These are phyloP conservation scores for Lactifluus hygrophoroides DNA, from an alignment of 768 basidiomycete genomes.

Conservation along the genomic window DNA sequence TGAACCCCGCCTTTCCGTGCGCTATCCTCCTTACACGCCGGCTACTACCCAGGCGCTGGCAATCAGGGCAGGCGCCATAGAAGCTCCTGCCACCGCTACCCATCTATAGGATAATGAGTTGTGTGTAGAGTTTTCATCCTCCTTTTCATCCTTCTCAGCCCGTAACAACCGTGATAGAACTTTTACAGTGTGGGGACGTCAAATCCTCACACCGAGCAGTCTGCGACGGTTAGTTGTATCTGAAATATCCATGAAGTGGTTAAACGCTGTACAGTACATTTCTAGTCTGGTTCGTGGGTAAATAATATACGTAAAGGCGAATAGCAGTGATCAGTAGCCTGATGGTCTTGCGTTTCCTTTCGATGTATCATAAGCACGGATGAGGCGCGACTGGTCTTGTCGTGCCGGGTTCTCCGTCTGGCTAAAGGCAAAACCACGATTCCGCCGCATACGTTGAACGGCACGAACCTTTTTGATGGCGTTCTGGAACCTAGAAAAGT, in stretches of 20 bases:
- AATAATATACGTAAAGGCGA: neutral
- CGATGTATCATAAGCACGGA: conserved; percentile 83
- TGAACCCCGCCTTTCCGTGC: conserved; percentile 40
- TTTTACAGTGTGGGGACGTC: neutral
- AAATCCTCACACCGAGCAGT: neutral
- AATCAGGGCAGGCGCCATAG: neutral
- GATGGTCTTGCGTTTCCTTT: conserved; percentile 62
- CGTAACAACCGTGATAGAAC: neutral
- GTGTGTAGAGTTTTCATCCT: too few species aligned
- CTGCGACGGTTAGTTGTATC: neutral
- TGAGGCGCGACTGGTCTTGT: conserved; percentile 81
- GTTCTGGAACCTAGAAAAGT: conserved; percentile 73
- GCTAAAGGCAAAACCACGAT: conserved; percentile 96
- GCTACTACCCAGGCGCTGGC: conserved; percentile 18
- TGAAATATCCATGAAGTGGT: conserved; percentile 3
- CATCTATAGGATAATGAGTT: too few species aligned
- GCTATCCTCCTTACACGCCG: conserved; percentile 58
- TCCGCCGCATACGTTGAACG: conserved; percentile 92
- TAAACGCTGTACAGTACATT: conserved; percentile 16
- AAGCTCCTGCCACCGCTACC: neutral
- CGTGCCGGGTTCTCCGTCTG: conserved; percentile 83
- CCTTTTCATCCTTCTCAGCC: too few species aligned
- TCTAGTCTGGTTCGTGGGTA: conserved; percentile 2
- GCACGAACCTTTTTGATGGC: conserved; percentile 99
- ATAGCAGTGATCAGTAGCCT: conserved; percentile 40